Evolutionary conservation across 192 early-diverging fungal genomes (phyloP), one percentile per base, ranked within the genome.

Genomic region (Phlyctochytrium planicorne): DNA sequence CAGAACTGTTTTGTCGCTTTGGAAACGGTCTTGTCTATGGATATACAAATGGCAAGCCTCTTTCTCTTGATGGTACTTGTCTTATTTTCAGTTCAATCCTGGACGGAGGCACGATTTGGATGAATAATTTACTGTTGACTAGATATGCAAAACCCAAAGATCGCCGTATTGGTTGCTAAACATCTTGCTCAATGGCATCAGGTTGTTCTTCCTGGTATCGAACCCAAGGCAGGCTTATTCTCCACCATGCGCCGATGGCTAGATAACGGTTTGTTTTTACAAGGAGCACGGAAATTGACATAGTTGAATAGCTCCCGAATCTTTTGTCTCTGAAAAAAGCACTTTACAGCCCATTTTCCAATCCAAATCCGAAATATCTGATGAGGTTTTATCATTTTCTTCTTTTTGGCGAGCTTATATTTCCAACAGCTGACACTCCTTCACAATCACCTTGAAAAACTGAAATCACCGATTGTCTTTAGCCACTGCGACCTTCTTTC

Each of bases 11-110:
- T 72, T 93, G 88, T 23, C 83, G 88, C 29, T 96, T 98, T 75
- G 73, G 80, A n/a, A 96, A 96, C 76, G 96, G 96, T 2, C 71
- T 98, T 1, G 88, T 95, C 25, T 96, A 98, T 75, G 96, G 96
- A 1, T 98, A 80, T 57, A 86, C 89, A 24, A 76, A 85, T 1
- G 82, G 77, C 70, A 50, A 27, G 24, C 63, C 64, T 1, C 60
- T 68, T 47, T 52, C 68, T 0, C 36, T 59, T 20, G 59, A 53
- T 37, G 62, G 68, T 70, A 24, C 10, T 24, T 52, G 17, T 32
- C n/a, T n/a, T n/a, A n/a, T n/a, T n/a, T n/a, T n/a, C n/a, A n/a
- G n/a, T n/a, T n/a, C n/a, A n/a, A n/a, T n/a, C n/a, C n/a, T n/a
- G n/a, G n/a, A n/a, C n/a, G n/a, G n/a, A n/a, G n/a, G n/a, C n/a